Conservation (phyloP, 306 rosid genomes). For the Arachis hypogaea region DNA sequence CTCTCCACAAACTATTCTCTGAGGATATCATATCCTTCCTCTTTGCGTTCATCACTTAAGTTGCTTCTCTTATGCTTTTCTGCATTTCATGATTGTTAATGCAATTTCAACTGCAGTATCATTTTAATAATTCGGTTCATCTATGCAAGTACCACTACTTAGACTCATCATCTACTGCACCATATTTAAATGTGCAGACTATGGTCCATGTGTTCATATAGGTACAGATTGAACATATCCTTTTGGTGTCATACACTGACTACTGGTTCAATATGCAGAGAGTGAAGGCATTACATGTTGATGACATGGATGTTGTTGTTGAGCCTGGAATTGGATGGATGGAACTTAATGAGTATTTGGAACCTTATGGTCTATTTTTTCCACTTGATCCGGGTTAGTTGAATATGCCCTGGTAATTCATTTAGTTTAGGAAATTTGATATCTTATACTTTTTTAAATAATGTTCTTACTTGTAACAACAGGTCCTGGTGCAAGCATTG, state of each 20-base stretch:
- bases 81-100: conserved; percentile 20
- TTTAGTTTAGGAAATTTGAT: conserved; percentile 18
- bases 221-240: conserved; percentile 16
- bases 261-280: conserved; percentile 48
- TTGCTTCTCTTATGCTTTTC: not conserved
- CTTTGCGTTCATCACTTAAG: conserved; percentile 1
- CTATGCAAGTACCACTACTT: conserved; percentile 5
- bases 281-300: conserved; percentile 81
- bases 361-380: conserved; percentile 93
- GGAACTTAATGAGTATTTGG: conserved; percentile 95
- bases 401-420: conserved; percentile 18
- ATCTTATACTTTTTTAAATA: conserved; percentile 11
- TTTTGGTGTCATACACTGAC: conserved; percentile 31
- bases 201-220: not conserved
- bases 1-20: not conserved
- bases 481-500: conserved; percentile 99
- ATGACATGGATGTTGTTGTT: conserved; percentile 94
- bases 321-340: conserved; percentile 99
- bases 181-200: conserved; percentile 20
- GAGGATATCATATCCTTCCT: not conserved
- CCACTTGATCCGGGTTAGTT: conserved; percentile 98
- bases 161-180: conserved; percentile 17
- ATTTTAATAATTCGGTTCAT: conserved; percentile 33
- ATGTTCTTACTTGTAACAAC: conserved; percentile 42
- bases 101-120: conserved; percentile 18